phyloP scores from a whole-genome alignment of 495 filamentous ascomycete species.

The Recurvomyces mirabilis region DNA sequence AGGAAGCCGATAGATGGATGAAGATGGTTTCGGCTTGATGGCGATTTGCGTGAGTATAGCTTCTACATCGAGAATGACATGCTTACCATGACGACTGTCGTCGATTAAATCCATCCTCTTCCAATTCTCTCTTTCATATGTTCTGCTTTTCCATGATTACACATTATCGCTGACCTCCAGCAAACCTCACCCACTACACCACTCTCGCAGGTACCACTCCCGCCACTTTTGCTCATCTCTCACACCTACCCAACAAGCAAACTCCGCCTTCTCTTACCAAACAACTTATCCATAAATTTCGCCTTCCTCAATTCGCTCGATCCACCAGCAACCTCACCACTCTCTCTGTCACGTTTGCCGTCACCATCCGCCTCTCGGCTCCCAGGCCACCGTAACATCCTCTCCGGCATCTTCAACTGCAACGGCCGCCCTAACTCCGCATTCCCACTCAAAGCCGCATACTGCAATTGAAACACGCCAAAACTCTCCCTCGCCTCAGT shows the following conservation, averaged over 20 bases:
- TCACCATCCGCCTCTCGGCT: background rate
- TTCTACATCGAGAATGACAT: no score
- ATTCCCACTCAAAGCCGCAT: slow-evolving; percentile 1
- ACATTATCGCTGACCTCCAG: no score
- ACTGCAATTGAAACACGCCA: slow-evolving; percentile 15
- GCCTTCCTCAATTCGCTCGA: slow-evolving; percentile 15
- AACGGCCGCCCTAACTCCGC: slow-evolving; percentile 6
- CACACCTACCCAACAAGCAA: no score
- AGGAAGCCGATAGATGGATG: no score
- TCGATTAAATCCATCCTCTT: no score
- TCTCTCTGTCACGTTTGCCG: background rate
- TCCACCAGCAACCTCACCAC: slow-evolving; percentile 1
- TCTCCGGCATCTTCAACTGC: slow-evolving; percentile 8
- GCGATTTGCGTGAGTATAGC: no score
- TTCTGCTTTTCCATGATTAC: no score
- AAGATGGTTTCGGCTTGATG: no score
- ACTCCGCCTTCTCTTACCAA: slow-evolving; percentile 14
- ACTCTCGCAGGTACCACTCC: background rate
- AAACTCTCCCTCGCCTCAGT: slow-evolving; percentile 17
- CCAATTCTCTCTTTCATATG: no score
- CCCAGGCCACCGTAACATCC: background rate
- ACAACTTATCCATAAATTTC: slow-evolving; percentile 18
- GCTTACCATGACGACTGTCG: no score
- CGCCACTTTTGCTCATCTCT: background rate
- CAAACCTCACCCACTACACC: background rate